phyloP scores from a whole-genome alignment of 352 stramenopile species.

The Pythium phragmiticola region DNA sequence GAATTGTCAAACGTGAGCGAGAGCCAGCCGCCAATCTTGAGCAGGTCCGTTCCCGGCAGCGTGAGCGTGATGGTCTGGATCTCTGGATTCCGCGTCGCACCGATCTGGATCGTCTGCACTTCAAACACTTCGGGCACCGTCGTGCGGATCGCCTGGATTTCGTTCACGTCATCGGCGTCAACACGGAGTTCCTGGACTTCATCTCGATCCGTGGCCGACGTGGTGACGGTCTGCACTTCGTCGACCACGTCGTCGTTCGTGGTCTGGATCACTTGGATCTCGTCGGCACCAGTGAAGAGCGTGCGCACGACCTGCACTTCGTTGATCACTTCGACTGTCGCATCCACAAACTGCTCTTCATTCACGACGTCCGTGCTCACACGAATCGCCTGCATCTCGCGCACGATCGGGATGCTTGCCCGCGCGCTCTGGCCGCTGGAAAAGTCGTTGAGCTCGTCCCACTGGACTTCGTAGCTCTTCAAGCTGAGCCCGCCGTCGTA shows the following conservation, averaged over 20 bases:
- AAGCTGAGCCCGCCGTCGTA: slow-evolving; percentile 91
- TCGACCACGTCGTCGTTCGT: slow-evolving; percentile 70
- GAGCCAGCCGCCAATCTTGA: slow-evolving; percentile 45
- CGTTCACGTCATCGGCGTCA: slow-evolving; percentile 86
- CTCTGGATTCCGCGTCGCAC: slow-evolving; percentile 60
- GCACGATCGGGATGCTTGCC: slow-evolving; percentile 81
- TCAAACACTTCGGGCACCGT: slow-evolving; percentile 74
- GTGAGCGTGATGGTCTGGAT: slow-evolving; percentile 84
- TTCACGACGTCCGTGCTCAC: slow-evolving; percentile 82
- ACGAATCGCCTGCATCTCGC: slow-evolving; percentile 89
- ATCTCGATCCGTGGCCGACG: slow-evolving; percentile 88
- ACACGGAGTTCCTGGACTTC: slow-evolving; percentile 89
- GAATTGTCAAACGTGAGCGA: slow-evolving; percentile 64
- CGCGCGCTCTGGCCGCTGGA: slow-evolving; percentile 67
- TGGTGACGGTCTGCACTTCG: slow-evolving; percentile 93
- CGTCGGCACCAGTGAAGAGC: slow-evolving; percentile 78
- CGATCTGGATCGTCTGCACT: slow-evolving; percentile 87
- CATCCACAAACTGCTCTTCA: slow-evolving; percentile 93
- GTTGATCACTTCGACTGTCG: slow-evolving; percentile 93
- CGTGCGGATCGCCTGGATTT: slow-evolving; percentile 90
- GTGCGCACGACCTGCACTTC: slow-evolving; percentile 95
- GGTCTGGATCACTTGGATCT: slow-evolving; percentile 86
- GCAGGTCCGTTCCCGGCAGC: slow-evolving; percentile 58
- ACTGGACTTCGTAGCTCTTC: slow-evolving; percentile 72
- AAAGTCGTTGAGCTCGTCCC: slow-evolving; percentile 81